phyloP scores from a whole-genome alignment of 2,329 filamentous ascomycete species.

The Ascochyta lentis region DNA sequence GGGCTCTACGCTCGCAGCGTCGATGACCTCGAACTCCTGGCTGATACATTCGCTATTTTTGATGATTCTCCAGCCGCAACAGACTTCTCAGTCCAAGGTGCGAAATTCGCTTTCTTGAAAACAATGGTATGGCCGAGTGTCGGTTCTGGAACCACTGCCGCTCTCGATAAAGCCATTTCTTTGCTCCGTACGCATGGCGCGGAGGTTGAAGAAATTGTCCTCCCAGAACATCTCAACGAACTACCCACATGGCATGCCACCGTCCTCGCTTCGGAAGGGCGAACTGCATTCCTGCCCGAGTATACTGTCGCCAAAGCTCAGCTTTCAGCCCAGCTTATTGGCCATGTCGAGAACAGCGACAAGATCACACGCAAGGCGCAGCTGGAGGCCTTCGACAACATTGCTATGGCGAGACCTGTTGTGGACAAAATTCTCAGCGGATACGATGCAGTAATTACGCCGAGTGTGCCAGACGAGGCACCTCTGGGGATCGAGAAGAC shows the following conservation, averaged over 20 bases:
- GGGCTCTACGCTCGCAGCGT: slow-evolving; percentile 66
- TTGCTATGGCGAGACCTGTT: slow-evolving; percentile 61
- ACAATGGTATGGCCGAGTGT: slow-evolving; percentile 60
- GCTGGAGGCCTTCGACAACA: slow-evolving; percentile 62
- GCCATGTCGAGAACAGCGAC: slow-evolving; percentile 59
- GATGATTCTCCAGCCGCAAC: slow-evolving; percentile 55
- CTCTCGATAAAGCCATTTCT: slow-evolving; percentile 44
- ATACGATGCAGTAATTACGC: slow-evolving; percentile 65
- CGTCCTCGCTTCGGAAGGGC: slow-evolving; percentile 61
- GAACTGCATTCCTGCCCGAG: slow-evolving; percentile 61
- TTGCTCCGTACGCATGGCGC: slow-evolving; percentile 58
- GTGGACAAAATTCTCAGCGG: slow-evolving; percentile 60
- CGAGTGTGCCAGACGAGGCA: slow-evolving; percentile 66
- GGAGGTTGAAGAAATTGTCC: slow-evolving; percentile 61
- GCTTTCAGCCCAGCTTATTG: slow-evolving; percentile 55
- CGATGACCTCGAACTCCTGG: slow-evolving; percentile 64
- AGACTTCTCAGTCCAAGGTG: slow-evolving; percentile 51
- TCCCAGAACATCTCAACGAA: slow-evolving; percentile 58
- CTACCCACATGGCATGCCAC: slow-evolving; percentile 61
- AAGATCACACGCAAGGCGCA: slow-evolving; percentile 56
- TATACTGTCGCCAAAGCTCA: slow-evolving; percentile 58
- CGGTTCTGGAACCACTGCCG: slow-evolving; percentile 45
- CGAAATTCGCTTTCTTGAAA: slow-evolving; percentile 60
- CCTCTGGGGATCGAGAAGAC: slow-evolving; percentile 62
- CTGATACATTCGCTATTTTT: slow-evolving; percentile 60